Base-by-base conservation (phyloP, 1,284 basidiomycete genomes). In the Tranzscheliella williamsii region DNA sequence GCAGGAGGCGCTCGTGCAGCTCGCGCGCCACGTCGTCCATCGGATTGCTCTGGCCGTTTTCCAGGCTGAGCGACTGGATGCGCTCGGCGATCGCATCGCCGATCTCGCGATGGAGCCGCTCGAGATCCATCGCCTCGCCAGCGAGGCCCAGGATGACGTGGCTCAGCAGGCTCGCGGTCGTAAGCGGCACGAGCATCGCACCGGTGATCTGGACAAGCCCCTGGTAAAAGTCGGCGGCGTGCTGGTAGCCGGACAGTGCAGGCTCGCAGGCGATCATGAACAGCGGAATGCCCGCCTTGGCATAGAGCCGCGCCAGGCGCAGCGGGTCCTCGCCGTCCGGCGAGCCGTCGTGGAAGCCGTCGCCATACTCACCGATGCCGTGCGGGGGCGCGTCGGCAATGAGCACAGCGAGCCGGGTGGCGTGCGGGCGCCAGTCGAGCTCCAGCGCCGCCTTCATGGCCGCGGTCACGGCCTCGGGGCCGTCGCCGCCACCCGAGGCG, bases 381-480 rank as follows among this genome's bases (percentile, higher is more conserved):
- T 99, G 94, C 22, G 94, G 92, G 21, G 94, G 95, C 1, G 94
- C 94, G 82, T 99, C 95, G 9, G 95, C 91, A 70, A 97, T 92
- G 12, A 80, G 43, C 7, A 80, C 78, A 2, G 70, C 85, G 89
- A 98, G 96, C 81, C 90, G 95, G 73, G 89, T 91, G 15, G 94
- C 91, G 42, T 85, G 80, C 38, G 84, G 82, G 65, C 95, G 83
- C 95, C 95, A 99, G 30, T 92, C 87, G 24, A 77, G 55, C 21
- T 73, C 67, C 13, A 65, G 39, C 4, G 70, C 87, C 65, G 93
- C 91, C 7, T 86, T 86, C 79, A 99, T 81, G 11, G 89, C 94
- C 4, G 94, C 92, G 0, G 95, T 99, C 49, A 96, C 90, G 4
- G 93, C 95, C 78, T 99, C 95, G 0, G 95, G 95, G 0, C 95